These are phyloP conservation scores for Diaporthe sp. DNA, from an alignment of 2,329 filamentous ascomycete species.

Conservation along the genomic window DNA sequence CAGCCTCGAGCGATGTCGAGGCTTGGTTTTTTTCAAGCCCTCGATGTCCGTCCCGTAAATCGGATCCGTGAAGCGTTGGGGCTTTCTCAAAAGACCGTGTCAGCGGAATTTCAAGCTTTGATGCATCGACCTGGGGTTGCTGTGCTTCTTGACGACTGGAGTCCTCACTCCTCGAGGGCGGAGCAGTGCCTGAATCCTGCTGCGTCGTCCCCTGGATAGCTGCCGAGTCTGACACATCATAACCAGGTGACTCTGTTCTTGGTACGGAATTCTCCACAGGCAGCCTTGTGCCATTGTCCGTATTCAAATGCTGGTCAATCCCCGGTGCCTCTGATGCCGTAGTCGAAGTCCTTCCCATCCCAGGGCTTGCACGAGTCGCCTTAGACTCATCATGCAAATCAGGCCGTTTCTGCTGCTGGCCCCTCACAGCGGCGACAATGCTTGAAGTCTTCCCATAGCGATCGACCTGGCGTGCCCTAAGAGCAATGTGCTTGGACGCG, in stretches of 20 bases:
- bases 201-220: background rate
- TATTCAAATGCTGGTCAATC: background rate
- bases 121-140: background rate
- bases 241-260: background rate
- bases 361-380: background rate
- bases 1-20: background rate
- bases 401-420: background rate
- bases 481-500: slow-evolving; percentile 72
- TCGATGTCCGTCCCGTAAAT: background rate
- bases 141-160: background rate
- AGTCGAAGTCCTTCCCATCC: background rate
- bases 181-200: background rate
- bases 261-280: background rate
- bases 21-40: background rate
- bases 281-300: background rate
- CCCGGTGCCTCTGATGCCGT: background rate
- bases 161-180: background rate
- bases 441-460: slow-evolving; percentile 63
- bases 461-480: slow-evolving; percentile 69
- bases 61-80: background rate
- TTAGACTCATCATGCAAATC: background rate
- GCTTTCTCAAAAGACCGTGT: background rate
- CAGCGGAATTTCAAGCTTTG: background rate
- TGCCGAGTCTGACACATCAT: background rate
- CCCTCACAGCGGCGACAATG: slow-evolving; percentile 52